phyloP scores from a whole-genome alignment of 2,329 filamentous ascomycete genomes.

The Monosporascus cannonballus region DNA sequence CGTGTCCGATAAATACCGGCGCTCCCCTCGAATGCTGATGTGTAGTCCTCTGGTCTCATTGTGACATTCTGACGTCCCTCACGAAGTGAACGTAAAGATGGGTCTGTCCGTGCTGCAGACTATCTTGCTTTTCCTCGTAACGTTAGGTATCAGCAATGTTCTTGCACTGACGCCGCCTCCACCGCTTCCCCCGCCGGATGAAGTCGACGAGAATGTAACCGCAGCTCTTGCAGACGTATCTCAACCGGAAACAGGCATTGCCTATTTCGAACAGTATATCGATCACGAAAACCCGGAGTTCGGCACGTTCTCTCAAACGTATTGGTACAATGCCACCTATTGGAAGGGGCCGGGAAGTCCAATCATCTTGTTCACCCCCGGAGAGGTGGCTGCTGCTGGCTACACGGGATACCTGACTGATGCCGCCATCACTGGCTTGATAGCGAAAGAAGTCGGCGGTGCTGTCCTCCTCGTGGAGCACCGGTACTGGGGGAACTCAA shows the following conservation, averaged over 20 bases:
- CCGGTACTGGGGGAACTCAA: constrained; percentile 52
- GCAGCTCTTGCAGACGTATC: constrained; percentile 10
- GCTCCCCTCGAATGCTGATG: too few relatives aligned
- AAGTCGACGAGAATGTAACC: constrained; percentile 7
- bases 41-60: too few relatives aligned
- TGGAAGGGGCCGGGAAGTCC: constrained; percentile 51
- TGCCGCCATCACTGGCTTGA: constrained; percentile 39
- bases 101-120: constrained; percentile 4
- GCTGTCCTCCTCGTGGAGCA: constrained; percentile 53
- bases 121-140: constrained; percentile 4
- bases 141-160: constrained; percentile 4
- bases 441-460: constrained; percentile 45
- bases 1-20: too few relatives aligned
- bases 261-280: constrained; percentile 47
- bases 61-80: not conserved
- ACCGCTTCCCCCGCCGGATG: constrained; percentile 9
- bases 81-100: constrained; percentile 3
- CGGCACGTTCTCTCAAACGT: constrained; percentile 49
- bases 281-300: constrained; percentile 51
- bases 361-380: constrained; percentile 45
- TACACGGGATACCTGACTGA: constrained; percentile 47
- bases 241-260: constrained; percentile 8
- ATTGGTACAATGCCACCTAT: constrained; percentile 39
- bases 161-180: constrained; percentile 11
- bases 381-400: constrained; percentile 39